phyloP scores from a whole-genome alignment of 257 asterid genomes.

The Nicotiana sylvestris region DNA sequence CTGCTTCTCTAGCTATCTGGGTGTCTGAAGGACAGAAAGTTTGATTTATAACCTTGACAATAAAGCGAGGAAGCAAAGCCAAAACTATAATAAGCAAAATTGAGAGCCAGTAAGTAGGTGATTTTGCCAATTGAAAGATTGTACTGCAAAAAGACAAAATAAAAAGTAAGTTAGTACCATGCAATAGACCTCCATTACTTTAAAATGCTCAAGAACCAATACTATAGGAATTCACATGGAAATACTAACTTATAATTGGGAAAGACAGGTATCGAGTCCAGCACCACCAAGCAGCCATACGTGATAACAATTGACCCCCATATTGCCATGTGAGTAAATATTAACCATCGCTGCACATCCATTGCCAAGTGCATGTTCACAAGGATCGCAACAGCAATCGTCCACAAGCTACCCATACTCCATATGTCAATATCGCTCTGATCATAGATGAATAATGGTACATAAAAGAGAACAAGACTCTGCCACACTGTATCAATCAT shows the following conservation, averaged over 20 bases:
- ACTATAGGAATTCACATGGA: constrained; percentile 6
- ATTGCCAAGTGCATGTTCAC: constrained; percentile 94
- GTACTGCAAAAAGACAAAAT: constrained; percentile 56
- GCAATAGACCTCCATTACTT: neutral
- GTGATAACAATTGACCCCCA: constrained; percentile 82
- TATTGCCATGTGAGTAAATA: constrained; percentile 69
- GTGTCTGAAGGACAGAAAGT: constrained; percentile 88
- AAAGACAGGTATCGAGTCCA: constrained; percentile 72
- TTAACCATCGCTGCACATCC: constrained; percentile 86
- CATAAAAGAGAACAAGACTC: constrained; percentile 89
- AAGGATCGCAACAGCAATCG: constrained; percentile 78
- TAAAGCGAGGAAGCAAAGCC: constrained; percentile 92
- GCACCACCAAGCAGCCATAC: constrained; percentile 35
- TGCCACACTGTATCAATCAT: constrained; percentile 97
- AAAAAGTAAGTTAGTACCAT: neutral
- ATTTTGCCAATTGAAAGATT: constrained; percentile 67
- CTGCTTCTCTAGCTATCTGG: constrained; percentile 95
- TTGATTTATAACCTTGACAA: constrained; percentile 62
- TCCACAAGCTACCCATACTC: constrained; percentile 99
- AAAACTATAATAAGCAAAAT: constrained; percentile 65
- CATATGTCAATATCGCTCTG: constrained; percentile 89
- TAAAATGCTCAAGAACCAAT: constrained; percentile 2
- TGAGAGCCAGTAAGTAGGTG: constrained; percentile 84
- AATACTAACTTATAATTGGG: constrained; percentile 85
- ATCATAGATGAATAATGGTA: constrained; percentile 63